Conservation (phyloP, 176 grass and related monocot species). For the Zoysia japonica region DNA sequence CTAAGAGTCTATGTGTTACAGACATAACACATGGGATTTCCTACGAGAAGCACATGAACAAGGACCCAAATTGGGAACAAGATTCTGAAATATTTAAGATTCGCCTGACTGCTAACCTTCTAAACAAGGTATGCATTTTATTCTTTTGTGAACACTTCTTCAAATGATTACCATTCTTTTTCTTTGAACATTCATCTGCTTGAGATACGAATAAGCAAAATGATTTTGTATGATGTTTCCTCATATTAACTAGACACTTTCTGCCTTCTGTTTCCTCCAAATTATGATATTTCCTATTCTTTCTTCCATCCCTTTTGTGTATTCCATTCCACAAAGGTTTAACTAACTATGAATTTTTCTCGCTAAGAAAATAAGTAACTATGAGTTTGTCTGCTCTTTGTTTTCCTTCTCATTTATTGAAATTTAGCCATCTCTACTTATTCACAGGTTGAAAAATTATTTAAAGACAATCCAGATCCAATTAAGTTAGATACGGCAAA, state of each 20-base stretch:
- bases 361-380: too few species aligned
- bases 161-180: neutral
- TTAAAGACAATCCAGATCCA: slow-evolving; percentile 53
- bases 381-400: neutral
- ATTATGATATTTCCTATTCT: slow-evolving; percentile 2
- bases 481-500: slow-evolving; percentile 64
- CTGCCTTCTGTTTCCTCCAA: neutral
- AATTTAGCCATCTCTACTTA: slow-evolving; percentile 19
- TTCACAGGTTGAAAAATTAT: slow-evolving; percentile 55
- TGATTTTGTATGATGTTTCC: neutral
- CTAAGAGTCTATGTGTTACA: slow-evolving; percentile 21
- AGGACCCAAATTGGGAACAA: slow-evolving; percentile 25
- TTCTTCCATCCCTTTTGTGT: slow-evolving; percentile 21
- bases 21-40: neutral
- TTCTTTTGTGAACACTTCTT: slow-evolving; percentile 8
- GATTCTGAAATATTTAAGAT: slow-evolving; percentile 47
- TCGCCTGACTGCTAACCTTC: slow-evolving; percentile 45
- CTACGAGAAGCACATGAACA: neutral
- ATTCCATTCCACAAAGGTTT: slow-evolving; percentile 27
- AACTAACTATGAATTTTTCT: neutral
- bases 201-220: neutral
- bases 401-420: slow-evolving; percentile 12
- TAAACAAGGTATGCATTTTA: slow-evolving; percentile 46
- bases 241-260: too few species aligned
- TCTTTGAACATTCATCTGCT: neutral